Conservation (phyloP, 169 alveolate species). For the Miamiensis avidus region DNA sequence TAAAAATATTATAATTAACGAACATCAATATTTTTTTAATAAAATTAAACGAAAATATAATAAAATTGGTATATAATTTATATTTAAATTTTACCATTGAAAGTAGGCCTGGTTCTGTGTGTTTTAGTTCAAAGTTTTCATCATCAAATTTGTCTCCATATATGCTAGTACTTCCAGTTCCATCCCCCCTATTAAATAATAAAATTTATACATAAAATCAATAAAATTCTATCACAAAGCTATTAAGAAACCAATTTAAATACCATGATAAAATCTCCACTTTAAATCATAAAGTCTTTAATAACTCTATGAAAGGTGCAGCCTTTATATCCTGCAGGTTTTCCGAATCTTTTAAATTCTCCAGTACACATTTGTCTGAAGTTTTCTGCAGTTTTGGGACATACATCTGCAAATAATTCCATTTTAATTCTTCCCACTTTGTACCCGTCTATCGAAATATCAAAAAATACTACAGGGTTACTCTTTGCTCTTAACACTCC, state of each 20-base stretch:
- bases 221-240: background rate
- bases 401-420: slow-evolving; percentile 67
- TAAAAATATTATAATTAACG: background rate
- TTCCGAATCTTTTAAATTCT: slow-evolving; percentile 53
- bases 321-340: slow-evolving; percentile 51
- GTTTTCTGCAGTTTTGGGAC: slow-evolving; percentile 57
- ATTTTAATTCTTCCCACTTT: slow-evolving; percentile 64
- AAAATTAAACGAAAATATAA: background rate
- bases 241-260: background rate
- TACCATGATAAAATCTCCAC: slow-evolving; percentile 72
- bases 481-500: slow-evolving; percentile 45
- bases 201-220: background rate
- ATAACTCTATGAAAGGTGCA: slow-evolving; percentile 53
- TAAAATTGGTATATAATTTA: too few relatives aligned
- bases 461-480: slow-evolving; percentile 69
- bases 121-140: slow-evolving; percentile 71
- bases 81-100: slow-evolving; percentile 47
- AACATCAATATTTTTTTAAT: background rate
- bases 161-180: slow-evolving; percentile 63
- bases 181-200: slow-evolving; percentile 51
- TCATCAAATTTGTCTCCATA: slow-evolving; percentile 75
- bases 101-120: slow-evolving; percentile 50
- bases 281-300: slow-evolving; percentile 64
- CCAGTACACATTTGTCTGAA: slow-evolving; percentile 52
- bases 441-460: slow-evolving; percentile 60